Evolutionary conservation across 1,284 basidiomycete genomes (phyloP).

Genomic region (Lignosus rhinocerotis): DNA sequence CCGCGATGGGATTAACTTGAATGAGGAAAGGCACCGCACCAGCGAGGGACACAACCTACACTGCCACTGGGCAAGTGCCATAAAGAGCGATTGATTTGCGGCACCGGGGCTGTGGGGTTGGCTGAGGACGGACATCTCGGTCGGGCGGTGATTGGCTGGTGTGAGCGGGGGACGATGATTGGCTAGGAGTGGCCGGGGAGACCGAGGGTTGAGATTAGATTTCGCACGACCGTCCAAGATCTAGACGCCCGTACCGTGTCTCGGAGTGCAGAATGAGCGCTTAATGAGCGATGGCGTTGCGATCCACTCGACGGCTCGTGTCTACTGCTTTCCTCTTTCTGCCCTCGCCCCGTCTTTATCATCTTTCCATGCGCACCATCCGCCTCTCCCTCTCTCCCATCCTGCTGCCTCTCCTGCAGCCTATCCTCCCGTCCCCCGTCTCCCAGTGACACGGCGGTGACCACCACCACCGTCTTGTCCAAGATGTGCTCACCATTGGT

Average conservation of each 20-base stretch:
- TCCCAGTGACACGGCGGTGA: conserved; percentile 4
- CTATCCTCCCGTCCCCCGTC: background rate
- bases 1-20: background rate
- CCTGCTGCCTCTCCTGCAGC: conserved; percentile 14
- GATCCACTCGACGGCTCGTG: conserved; percentile 2
- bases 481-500: conserved; percentile 4
- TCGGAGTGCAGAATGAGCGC: no score
- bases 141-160: conserved; percentile 14
- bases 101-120: background rate
- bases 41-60: background rate
- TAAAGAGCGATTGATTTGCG: background rate
- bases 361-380: background rate
- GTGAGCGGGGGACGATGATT: no score
- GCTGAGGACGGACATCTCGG: conserved; percentile 13
- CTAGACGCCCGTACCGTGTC: background rate
- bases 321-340: conserved; percentile 6
- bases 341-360: no score
- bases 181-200: conserved; percentile 11
- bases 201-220: conserved; percentile 9
- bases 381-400: conserved; percentile 15
- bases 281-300: conserved; percentile 3
- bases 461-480: conserved; percentile 1
- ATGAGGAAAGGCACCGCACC: background rate
- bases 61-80: conserved; percentile 4
- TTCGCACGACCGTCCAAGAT: conserved; percentile 9